Percentiles rank a stretch among this genome's conserved stretches.
These are phyloP conservation scores for Exophiala dermatitidis DNA, from an alignment of 2,329 filamentous ascomycete genomes.

Conservation along the genomic window DNA sequence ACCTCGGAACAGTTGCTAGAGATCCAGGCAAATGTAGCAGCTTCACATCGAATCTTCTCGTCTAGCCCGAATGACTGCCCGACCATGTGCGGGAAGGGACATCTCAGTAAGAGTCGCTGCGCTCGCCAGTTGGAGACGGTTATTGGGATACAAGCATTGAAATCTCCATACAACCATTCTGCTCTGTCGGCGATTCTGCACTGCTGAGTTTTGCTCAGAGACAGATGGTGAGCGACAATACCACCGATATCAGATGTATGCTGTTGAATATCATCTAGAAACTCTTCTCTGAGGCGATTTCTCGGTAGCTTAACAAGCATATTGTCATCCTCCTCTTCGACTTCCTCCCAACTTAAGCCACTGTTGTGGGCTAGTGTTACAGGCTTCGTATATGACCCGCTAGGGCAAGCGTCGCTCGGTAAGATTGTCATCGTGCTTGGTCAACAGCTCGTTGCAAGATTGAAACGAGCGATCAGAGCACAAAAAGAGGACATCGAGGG, in stretches of 20 bases:
- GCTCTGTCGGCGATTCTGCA: not conserved
- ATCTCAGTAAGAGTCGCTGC: constrained; percentile 10
- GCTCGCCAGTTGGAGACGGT: constrained; percentile 5
- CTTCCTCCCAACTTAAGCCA: too few relatives aligned
- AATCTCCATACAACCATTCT: constrained; percentile 22
- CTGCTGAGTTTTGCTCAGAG: not conserved
- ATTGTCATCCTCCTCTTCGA: constrained; percentile 8
- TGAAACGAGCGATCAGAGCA: too few relatives aligned
- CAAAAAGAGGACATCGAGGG: too few relatives aligned
- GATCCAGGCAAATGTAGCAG: constrained; percentile 20
- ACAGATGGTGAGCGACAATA: not conserved
- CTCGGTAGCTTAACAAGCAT: constrained; percentile 5
- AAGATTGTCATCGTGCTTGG: too few relatives aligned
- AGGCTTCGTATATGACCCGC: too few relatives aligned
- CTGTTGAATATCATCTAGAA: not conserved
- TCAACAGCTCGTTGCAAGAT: too few relatives aligned
- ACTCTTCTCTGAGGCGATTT: not conserved
- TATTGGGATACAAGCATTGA: constrained; percentile 22
- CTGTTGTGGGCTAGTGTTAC: too few relatives aligned
- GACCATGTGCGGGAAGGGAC: constrained; percentile 16
- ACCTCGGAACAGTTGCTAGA: constrained; percentile 14
- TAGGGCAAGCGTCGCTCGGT: too few relatives aligned
- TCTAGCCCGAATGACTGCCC: constrained; percentile 10
- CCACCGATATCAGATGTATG: constrained; percentile 1
- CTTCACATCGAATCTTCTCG: constrained; percentile 21